phyloP scores from a whole-genome alignment of 441 rosid genomes.

The Adansonia gregorii region DNA sequence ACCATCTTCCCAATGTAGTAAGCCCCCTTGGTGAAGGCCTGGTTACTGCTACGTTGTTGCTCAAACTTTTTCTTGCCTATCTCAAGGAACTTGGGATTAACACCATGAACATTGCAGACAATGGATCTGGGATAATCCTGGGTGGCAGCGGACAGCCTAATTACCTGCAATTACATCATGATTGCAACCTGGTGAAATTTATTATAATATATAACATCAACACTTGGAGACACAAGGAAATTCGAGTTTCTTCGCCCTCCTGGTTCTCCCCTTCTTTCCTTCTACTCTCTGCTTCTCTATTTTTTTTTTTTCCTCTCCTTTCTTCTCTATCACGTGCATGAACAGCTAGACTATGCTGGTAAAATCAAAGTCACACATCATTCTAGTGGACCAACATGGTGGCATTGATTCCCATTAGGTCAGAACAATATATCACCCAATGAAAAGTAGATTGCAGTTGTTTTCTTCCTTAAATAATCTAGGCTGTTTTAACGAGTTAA shows the following conservation, averaged over 20 bases:
- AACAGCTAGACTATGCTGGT: slow-evolving; percentile 15
- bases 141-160: slow-evolving; percentile 91
- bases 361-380: slow-evolving; percentile 9
- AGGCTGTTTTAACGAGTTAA: neutral
- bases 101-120: slow-evolving; percentile 94
- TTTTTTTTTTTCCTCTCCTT: neutral
- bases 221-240: slow-evolving; percentile 3
- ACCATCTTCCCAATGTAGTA: slow-evolving; percentile 96
- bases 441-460: slow-evolving; percentile 1
- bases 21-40: slow-evolving; percentile 67
- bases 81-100: slow-evolving; percentile 89
- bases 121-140: slow-evolving; percentile 83
- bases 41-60: slow-evolving; percentile 54
- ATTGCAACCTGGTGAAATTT: slow-evolving; percentile 19
- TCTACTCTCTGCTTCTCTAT: neutral
- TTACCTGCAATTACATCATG: slow-evolving; percentile 58
- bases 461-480: neutral
- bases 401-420: neutral
- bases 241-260: slow-evolving; percentile 4
- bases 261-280: neutral
- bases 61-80: slow-evolving; percentile 71
- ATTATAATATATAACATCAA: neutral
- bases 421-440: slow-evolving; percentile 5
- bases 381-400: neutral
- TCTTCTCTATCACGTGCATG: neutral